Conservation (phyloP, 352 stramenopile genomes). For the Pythium dissotocum region DNA sequence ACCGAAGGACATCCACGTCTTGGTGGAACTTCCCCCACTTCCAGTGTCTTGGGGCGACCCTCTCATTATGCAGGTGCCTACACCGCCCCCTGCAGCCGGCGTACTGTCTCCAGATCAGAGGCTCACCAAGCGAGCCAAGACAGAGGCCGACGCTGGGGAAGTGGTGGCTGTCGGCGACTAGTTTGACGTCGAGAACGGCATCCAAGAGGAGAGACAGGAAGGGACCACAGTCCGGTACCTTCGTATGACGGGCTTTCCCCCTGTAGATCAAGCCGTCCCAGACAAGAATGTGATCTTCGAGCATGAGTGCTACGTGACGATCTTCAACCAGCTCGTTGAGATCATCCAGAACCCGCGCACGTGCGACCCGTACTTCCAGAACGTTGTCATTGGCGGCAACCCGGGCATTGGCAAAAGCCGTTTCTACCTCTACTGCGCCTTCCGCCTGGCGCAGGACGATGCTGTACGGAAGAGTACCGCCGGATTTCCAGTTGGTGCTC, state of each 20-base stretch:
- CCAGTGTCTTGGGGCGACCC: too few relatives aligned
- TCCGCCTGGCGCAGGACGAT: background rate
- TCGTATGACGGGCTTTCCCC: background rate
- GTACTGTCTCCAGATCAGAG: too few relatives aligned
- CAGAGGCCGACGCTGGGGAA: background rate
- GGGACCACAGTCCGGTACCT: background rate
- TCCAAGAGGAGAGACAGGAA: background rate
- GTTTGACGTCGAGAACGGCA: background rate
- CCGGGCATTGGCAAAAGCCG: background rate
- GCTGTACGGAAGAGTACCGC: background rate
- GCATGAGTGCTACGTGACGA: background rate
- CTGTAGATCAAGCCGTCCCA: background rate
- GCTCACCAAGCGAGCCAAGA: background rate
- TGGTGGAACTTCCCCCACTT: conserved; percentile 12
- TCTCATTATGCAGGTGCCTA: too few relatives aligned
- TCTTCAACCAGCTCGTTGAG: conserved; percentile 1
- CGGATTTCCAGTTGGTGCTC: background rate
- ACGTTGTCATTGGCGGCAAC: background rate
- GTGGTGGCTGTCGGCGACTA: background rate
- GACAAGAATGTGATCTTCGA: background rate
- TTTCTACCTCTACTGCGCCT: conserved; percentile 1
- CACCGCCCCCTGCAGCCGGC: too few relatives aligned
- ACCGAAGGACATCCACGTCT: conserved; percentile 4
- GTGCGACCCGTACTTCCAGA: background rate
- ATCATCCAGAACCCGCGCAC: background rate